These are phyloP conservation scores for Neonothopanus nambi DNA, from an alignment of 1,284 basidiomycete species.

Conservation along the genomic window DNA sequence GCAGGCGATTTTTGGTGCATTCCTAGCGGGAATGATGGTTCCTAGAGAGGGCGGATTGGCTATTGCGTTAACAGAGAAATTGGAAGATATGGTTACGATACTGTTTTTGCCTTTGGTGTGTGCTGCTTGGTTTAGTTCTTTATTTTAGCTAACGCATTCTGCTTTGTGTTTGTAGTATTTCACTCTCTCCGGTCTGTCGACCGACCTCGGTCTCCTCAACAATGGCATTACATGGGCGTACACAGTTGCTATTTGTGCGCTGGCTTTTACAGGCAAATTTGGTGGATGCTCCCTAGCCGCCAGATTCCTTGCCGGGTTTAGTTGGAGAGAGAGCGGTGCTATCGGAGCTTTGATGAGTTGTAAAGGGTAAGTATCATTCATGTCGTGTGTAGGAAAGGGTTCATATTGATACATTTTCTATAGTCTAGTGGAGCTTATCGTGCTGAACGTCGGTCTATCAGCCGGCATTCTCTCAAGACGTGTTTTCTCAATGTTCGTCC, in stretches of 20 bases:
- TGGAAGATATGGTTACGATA: constrained; percentile 82
- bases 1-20: constrained; percentile 90
- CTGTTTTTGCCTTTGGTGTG: constrained; percentile 86
- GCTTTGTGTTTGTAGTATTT: constrained; percentile 71
- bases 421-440: constrained; percentile 88
- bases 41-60: constrained; percentile 88
- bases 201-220: constrained; percentile 84
- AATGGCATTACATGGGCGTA: constrained; percentile 91
- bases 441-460: constrained; percentile 89
- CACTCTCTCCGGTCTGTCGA: constrained; percentile 84
- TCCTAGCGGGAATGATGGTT: constrained; percentile 88
- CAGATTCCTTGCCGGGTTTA: constrained; percentile 67
- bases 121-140: constrained; percentile 3
- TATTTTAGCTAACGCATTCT: constrained; percentile 1
- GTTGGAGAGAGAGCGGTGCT: constrained; percentile 77
- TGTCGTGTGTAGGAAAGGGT: neutral
- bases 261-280: constrained; percentile 88
- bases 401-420: constrained; percentile 35
- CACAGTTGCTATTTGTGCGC: constrained; percentile 75
- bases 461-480: constrained; percentile 79
- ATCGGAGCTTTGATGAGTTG: constrained; percentile 95
- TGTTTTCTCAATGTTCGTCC: constrained; percentile 89
- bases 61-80: constrained; percentile 75
- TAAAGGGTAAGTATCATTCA: constrained; percentile 57
- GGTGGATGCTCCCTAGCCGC: constrained; percentile 73